A percentile compares a stretch with the other conserved stretches of the same genome.
phyloP scores from a whole-genome alignment of 345 rosid genomes.

The Clausena lansium region DNA sequence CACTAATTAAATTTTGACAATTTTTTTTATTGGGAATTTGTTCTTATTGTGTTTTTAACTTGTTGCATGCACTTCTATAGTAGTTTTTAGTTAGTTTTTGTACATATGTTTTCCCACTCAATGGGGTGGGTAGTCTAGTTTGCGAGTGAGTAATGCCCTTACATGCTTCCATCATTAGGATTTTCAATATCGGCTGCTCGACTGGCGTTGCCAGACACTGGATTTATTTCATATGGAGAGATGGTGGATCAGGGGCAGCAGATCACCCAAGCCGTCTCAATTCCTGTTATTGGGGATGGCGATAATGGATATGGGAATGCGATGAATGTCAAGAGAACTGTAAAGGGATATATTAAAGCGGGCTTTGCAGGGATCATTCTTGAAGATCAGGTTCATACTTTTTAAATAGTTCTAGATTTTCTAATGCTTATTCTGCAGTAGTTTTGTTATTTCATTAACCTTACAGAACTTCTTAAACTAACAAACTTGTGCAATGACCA shows the following conservation, averaged over 20 bases:
- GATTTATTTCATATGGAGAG: conserved; percentile 80
- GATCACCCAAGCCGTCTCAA: conserved; percentile 65
- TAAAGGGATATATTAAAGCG: conserved; percentile 71
- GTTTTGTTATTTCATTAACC: neutral
- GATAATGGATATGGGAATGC: conserved; percentile 84
- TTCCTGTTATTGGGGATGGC: conserved; percentile 89
- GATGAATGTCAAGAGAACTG: conserved; percentile 87
- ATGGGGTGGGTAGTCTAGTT: neutral
- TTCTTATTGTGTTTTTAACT: neutral
- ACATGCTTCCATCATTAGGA: conserved; percentile 38
- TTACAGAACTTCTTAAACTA: neutral
- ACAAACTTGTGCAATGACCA: neutral
- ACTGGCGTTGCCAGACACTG: conserved; percentile 72
- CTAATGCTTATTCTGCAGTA: neutral
- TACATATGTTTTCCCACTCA: neutral
- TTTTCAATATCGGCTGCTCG: conserved; percentile 83
- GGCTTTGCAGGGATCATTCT: conserved; percentile 90
- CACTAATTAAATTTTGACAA: neutral
- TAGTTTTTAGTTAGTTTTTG: neutral
- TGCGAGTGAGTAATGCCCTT: neutral
- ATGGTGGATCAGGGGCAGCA: conserved; percentile 85
- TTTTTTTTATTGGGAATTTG: neutral
- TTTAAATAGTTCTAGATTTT: neutral
- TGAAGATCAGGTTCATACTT: conserved; percentile 68
- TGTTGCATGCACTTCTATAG: neutral